A percentile compares a stretch with the other conserved stretches of the same genome.
phyloP scores from a whole-genome alignment of 768 basidiomycete genomes.

The Pleurotus tuber-regium region DNA sequence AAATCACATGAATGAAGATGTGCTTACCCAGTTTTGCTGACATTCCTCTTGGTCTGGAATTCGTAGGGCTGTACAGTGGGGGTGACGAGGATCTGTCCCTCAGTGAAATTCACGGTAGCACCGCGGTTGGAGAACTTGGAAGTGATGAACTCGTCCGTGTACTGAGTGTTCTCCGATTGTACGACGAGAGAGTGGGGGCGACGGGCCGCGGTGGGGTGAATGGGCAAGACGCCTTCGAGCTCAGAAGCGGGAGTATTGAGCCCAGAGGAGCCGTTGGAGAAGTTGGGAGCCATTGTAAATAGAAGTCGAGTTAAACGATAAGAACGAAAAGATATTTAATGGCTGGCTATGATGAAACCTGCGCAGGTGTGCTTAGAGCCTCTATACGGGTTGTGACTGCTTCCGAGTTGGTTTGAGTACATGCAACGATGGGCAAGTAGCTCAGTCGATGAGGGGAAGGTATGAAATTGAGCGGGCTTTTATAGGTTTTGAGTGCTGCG shows the following conservation, averaged over 20 bases:
- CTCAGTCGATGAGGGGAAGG: slow-evolving; percentile 21
- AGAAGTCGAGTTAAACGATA: slow-evolving; percentile 24
- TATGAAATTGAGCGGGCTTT: neutral
- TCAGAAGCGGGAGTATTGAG: slow-evolving; percentile 71
- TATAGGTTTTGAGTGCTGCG: neutral
- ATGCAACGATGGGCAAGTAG: slow-evolving; percentile 66
- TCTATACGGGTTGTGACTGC: slow-evolving; percentile 85
- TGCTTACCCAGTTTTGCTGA: slow-evolving; percentile 89
- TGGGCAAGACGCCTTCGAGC: slow-evolving; percentile 62
- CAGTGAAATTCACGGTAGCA: slow-evolving; percentile 62
- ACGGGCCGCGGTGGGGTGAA: slow-evolving; percentile 86
- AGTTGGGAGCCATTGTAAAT: slow-evolving; percentile 47
- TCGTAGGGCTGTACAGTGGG: slow-evolving; percentile 82
- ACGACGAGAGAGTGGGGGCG: slow-evolving; percentile 76
- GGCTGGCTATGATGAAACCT: slow-evolving; percentile 53
- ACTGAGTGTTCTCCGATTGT: slow-evolving; percentile 76
- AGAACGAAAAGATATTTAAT: slow-evolving; percentile 31
- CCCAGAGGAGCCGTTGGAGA: slow-evolving; percentile 54
- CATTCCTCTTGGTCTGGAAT: slow-evolving; percentile 86
- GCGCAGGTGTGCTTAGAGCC: slow-evolving; percentile 82
- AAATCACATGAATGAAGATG: slow-evolving; percentile 7
- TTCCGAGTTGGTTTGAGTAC: slow-evolving; percentile 94
- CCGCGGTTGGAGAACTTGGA: slow-evolving; percentile 81
- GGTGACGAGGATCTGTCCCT: slow-evolving; percentile 76
- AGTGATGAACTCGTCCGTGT: slow-evolving; percentile 81